These are phyloP conservation scores for Fraxinus greggii DNA, from an alignment of 305 asterid species.

Conservation along the genomic window DNA sequence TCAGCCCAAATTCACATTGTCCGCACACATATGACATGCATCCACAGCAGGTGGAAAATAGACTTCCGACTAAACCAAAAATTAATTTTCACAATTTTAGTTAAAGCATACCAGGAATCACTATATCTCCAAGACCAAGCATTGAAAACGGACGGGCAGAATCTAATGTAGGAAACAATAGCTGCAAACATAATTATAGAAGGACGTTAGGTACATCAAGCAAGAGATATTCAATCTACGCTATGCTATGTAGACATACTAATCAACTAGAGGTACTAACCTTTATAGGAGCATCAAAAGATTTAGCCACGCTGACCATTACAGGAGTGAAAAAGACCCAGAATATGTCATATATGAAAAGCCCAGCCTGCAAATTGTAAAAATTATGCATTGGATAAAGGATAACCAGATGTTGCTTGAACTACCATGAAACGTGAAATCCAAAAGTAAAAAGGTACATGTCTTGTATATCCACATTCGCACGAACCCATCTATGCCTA, in stretches of 20 bases:
- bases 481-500: background rate
- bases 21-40: background rate
- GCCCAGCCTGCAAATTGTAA: slow-evolving; percentile 53
- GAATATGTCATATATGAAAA: slow-evolving; percentile 63
- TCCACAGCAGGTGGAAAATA: background rate
- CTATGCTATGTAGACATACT: background rate
- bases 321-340: slow-evolving; percentile 82
- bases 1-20: background rate
- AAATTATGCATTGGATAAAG: background rate
- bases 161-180: slow-evolving; percentile 84
- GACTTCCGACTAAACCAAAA: background rate
- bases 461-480: background rate
- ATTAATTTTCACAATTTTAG: background rate
- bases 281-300: slow-evolving; percentile 75
- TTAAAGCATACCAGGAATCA: slow-evolving; percentile 77
- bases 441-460: background rate
- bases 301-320: slow-evolving; percentile 81
- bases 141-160: slow-evolving; percentile 87
- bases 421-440: background rate
- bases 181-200: slow-evolving; percentile 47
- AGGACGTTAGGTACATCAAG: background rate
- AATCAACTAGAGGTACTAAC: slow-evolving; percentile 29
- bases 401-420: background rate
- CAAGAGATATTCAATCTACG: background rate
- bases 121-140: slow-evolving; percentile 98